phyloP scores from a whole-genome alignment of 75 land plant species.

The Cryptomeria japonica region DNA sequence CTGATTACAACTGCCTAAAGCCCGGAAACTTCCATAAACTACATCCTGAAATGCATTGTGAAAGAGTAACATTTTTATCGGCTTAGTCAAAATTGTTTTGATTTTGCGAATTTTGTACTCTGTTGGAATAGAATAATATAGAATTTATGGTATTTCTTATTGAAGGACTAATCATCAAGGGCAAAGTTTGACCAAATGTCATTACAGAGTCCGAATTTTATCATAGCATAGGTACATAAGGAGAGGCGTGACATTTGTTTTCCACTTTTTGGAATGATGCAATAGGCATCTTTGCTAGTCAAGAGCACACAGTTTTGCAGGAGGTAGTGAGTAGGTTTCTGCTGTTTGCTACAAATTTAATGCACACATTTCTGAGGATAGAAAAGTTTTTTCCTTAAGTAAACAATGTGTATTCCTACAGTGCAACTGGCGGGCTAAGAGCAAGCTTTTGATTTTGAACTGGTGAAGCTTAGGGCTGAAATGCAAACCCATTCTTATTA shows the following conservation, averaged over 20 bases:
- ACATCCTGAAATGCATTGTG: background rate
- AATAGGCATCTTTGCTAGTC: background rate
- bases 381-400: background rate
- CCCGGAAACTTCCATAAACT: background rate
- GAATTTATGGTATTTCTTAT: background rate
- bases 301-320: background rate
- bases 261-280: background rate
- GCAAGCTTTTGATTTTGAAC: background rate
- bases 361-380: background rate
- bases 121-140: background rate
- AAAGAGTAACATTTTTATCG: too few species aligned
- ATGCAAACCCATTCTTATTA: background rate
- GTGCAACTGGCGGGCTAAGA: background rate
- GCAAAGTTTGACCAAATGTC: background rate
- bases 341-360: background rate
- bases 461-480: background rate
- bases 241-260: background rate
- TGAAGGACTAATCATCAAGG: background rate
- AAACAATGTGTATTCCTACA: background rate
- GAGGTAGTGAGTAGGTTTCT: background rate
- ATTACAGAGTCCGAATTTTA: background rate
- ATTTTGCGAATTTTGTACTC: background rate
- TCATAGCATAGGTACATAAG: background rate
- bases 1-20: background rate
- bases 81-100: too few species aligned